phyloP scores from a whole-genome alignment of 345 rosid genomes.

The Brassica napus region DNA sequence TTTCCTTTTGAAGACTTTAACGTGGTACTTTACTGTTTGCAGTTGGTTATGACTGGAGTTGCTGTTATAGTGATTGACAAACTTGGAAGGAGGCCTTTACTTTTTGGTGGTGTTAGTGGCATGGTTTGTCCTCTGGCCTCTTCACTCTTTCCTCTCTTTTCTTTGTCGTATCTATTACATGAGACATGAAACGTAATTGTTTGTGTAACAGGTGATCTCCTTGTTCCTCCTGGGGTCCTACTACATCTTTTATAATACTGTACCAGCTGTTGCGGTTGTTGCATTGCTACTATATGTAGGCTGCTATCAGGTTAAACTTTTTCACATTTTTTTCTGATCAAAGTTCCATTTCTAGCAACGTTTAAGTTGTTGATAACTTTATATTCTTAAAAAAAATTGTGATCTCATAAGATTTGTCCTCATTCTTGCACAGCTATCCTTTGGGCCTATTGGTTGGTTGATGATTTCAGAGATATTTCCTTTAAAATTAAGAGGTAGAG shows the following conservation, averaged over 20 bases:
- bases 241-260: conserved; percentile 69
- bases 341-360: too few relatives aligned
- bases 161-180: too few relatives aligned
- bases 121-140: conserved; percentile 52
- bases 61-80: conserved; percentile 86
- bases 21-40: conserved; percentile 24
- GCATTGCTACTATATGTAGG: conserved; percentile 91
- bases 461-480: conserved; percentile 97
- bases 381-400: too few relatives aligned
- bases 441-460: conserved; percentile 99
- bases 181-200: too few relatives aligned
- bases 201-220: conserved; percentile 82
- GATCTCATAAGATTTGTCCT: too few relatives aligned
- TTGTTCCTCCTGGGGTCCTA: conserved; percentile 92
- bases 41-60: conserved; percentile 91
- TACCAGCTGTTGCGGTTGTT: conserved; percentile 66
- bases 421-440: conserved; percentile 90
- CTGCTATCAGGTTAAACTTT: conserved; percentile 99
- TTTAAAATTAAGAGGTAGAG: conserved; percentile 79
- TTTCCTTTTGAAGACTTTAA: conserved; percentile 10
- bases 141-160: neutral
- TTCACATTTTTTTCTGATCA: too few relatives aligned
- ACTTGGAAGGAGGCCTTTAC: conserved; percentile 93
- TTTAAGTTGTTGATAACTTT: too few relatives aligned
- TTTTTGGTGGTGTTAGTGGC: conserved; percentile 91